Evolutionary conservation across 225 moss, liverwort and hornwort genomes (phyloP).

Genomic region (Pseudoscleropodium purum): DNA sequence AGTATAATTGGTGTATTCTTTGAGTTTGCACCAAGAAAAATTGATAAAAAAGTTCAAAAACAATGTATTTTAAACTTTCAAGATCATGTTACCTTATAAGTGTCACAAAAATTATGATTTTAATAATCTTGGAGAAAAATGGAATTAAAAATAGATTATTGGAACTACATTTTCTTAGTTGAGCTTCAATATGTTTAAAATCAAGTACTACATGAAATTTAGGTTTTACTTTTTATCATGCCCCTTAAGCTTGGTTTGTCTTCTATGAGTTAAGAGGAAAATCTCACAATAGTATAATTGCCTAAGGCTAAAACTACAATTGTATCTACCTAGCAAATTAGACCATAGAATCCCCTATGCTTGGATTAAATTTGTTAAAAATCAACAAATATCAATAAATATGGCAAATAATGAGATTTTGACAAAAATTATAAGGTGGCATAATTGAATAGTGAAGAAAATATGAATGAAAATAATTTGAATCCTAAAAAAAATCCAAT

Average conservation of each 20-base stretch:
- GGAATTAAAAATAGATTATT: not conserved
- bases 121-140: not conserved
- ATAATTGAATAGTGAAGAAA: too few species aligned
- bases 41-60: not conserved
- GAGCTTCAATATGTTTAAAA: not conserved
- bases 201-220: not conserved
- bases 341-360: too few species aligned
- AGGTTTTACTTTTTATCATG: not conserved
- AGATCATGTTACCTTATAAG: not conserved
- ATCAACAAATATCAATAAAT: too few species aligned
- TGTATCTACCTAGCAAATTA: not conserved
- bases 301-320: not conserved
- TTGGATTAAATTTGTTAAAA: too few species aligned
- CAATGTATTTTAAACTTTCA: too few species aligned
- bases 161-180: not conserved
- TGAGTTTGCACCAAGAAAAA: not conserved
- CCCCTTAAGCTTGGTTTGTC: not conserved
- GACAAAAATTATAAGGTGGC: too few species aligned
- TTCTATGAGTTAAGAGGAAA: not conserved
- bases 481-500: too few species aligned
- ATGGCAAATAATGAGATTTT: too few species aligned
- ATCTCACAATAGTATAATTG: not conserved
- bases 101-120: too few species aligned
- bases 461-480: too few species aligned
- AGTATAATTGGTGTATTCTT: not conserved